These are phyloP conservation scores for Russula compacta DNA, from an alignment of 768 basidiomycete species.

Conservation along the genomic window DNA sequence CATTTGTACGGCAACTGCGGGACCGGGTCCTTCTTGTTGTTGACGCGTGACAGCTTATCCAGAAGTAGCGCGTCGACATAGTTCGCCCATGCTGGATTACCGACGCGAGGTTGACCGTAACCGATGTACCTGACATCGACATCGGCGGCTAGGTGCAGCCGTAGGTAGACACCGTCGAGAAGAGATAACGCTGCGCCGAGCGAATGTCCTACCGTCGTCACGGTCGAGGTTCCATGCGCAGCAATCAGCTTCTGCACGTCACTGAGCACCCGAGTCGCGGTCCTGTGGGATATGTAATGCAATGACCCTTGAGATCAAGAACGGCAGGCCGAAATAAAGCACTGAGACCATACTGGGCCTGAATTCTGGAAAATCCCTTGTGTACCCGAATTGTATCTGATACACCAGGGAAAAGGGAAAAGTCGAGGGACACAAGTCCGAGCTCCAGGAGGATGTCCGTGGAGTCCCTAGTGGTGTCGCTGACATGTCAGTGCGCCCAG, in stretches of 20 bases:
- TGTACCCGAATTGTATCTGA: slow-evolving; percentile 37
- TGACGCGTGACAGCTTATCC: slow-evolving; percentile 14
- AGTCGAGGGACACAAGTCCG: slow-evolving; percentile 28
- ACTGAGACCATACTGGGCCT: slow-evolving; percentile 27
- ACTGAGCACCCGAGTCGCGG: slow-evolving; percentile 36
- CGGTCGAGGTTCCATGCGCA: slow-evolving; percentile 33
- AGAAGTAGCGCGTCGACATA: slow-evolving; percentile 17
- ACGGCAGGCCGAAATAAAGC: no score
- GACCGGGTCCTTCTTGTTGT: slow-evolving; percentile 19
- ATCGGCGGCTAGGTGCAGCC: slow-evolving; percentile 25
- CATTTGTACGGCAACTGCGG: no score
- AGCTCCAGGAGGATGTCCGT: slow-evolving; percentile 40
- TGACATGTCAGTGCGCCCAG: neutral
- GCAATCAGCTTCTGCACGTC: slow-evolving; percentile 35
- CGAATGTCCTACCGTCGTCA: slow-evolving; percentile 28
- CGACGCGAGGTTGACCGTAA: slow-evolving; percentile 45
- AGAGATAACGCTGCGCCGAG: slow-evolving; percentile 25
- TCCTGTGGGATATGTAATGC: slow-evolving; percentile 17
- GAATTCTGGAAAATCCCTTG: slow-evolving; percentile 44
- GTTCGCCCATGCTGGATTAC: slow-evolving; percentile 40
- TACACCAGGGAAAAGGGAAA: slow-evolving; percentile 48
- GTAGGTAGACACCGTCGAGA: slow-evolving; percentile 27
- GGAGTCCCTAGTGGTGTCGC: neutral
- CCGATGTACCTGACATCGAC: slow-evolving; percentile 35
- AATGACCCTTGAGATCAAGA: no score